These are phyloP conservation scores for Aspergillus mulundensis DNA, from an alignment of 495 filamentous ascomycete species.

Conservation along the genomic window DNA sequence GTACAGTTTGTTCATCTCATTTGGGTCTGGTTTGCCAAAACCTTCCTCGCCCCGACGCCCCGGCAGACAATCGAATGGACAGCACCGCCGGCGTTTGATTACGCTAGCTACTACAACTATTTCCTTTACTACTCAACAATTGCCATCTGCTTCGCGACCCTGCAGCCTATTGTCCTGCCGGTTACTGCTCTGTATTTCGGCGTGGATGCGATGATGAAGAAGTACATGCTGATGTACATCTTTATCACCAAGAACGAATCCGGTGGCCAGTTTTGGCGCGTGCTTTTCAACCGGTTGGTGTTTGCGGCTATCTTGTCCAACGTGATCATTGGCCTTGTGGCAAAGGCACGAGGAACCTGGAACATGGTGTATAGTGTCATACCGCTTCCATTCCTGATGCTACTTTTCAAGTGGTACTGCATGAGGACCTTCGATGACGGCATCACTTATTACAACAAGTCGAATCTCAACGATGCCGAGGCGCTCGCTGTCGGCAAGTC, in stretches of 20 bases:
- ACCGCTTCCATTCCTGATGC: slow-evolving; percentile 75
- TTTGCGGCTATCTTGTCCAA: slow-evolving; percentile 80
- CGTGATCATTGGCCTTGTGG: slow-evolving; percentile 68
- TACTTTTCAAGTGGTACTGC: slow-evolving; percentile 87
- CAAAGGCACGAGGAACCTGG: slow-evolving; percentile 54
- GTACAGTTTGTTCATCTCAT: slow-evolving; percentile 75
- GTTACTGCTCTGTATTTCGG: slow-evolving; percentile 87
- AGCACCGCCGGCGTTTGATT: slow-evolving; percentile 89
- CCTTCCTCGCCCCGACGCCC: slow-evolving; percentile 82
- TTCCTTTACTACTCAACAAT: slow-evolving; percentile 94
- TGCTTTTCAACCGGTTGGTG: slow-evolving; percentile 85
- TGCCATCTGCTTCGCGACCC: slow-evolving; percentile 74
- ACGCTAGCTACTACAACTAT: slow-evolving; percentile 92
- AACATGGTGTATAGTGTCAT: slow-evolving; percentile 62
- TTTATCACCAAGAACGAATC: slow-evolving; percentile 96
- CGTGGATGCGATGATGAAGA: slow-evolving; percentile 85
- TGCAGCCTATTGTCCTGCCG: slow-evolving; percentile 89
- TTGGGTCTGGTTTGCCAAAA: slow-evolving; percentile 77
- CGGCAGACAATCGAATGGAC: slow-evolving; percentile 91
- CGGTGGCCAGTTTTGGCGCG: slow-evolving; percentile 88
- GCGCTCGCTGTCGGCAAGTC: slow-evolving; percentile 41
- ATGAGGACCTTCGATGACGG: slow-evolving; percentile 67
- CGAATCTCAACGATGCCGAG: slow-evolving; percentile 54
- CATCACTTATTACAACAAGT: slow-evolving; percentile 70
- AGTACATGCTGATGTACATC: slow-evolving; percentile 91